Base-by-base conservation (phyloP, 768 basidiomycete genomes). In the Leucosporidium creatinivorum region DNA sequence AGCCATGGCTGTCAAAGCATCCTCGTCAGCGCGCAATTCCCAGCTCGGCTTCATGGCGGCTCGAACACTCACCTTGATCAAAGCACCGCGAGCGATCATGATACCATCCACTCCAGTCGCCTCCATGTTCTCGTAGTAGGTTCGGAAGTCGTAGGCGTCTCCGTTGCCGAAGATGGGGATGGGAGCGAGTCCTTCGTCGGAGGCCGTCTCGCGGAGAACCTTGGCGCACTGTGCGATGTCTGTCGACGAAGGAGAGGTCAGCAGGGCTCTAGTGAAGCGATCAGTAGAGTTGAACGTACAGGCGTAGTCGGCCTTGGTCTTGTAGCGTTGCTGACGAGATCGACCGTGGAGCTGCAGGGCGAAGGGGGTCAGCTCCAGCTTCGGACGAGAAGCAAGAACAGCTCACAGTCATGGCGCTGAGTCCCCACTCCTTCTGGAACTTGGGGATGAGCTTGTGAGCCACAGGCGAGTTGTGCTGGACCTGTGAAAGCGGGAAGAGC, bases 91-190 rank as follows among this genome's bases (percentile, higher is more conserved):
- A 1, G 87, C 96, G 47, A 97, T 83, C 96, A 99, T 98, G 54
- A 97, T 82, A 8, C 93, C 93, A 76, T 97, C 93, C 0, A 96
- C 92, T 7, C 91, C 91, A 31, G 84, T 86, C n/a, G 80, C 77
- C 54, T 91, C 86, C 36, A 93, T 83, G 55, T 84, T 84, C 21
- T 84, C 79, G 85, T 88, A 89, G 77, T 93, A 93, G 66, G 85
- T 87, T 66, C 88, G 81, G 8, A 89, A 85, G 4, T 92, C 93
- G 80, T 89, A 99, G 71, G 88, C 89, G 76, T 99, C 96, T 0
- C 96, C 96, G 31, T 92, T 92, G 12, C 96, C 96, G 70, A 97
- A 94, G 55, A 99, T 93, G 0, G 93, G 93, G n/a, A 97, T 82
- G 0, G 88, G 84, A 0, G 86, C 82, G 19, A 93, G 61, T 8